Evolutionary conservation across 2,329 filamentous ascomycete species (phyloP), one percentile per base, ranked within the genome.

Genomic region (Plenodomus lindquistii): DNA sequence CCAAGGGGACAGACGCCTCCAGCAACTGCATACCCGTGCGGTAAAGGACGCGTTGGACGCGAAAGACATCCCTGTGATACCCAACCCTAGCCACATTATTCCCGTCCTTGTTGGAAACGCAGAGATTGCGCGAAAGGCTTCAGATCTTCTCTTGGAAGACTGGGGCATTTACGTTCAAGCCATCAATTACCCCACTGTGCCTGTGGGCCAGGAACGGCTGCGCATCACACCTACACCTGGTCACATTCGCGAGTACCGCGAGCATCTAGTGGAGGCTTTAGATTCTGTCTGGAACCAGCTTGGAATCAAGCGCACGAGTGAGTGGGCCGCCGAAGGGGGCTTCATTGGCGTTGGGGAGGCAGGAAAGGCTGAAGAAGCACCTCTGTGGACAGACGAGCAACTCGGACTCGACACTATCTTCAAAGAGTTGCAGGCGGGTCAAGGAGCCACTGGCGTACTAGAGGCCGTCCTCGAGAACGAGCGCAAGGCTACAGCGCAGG

Each of bases 181-280:
- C 46, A 97, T 99, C 82, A 99, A 99, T 78, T 97, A 97, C 76
- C 94, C 94, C 2, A 99, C 94, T 42, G 94, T 99, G 2, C 94
- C 94, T 2, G 91, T 96, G 6, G 94, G 94, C n/a, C 92, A 99
- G 78, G 94, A 99, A 75, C 87, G 94, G 49, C 86, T 99, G 47
- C 88, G 94, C 59, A 91, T 99, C 73, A 99, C 94, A 1, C 94
- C 94, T 0, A 99, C 94, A 1, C 94, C 94, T 0, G 94, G 94
- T 37, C 94, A 99, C 73, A 85, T 84, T 46, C 88, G 88, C 75
- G 84, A 89, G 61, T 91, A 89, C 76, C 90, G 91, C 54, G 88
- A 95, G 58, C 85, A 96, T 64, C 85, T 99, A 4, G 86, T 97
- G 21, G 75, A 85, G 50, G 91, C 93, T 4, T 77, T 99, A 27